A percentile compares a stretch with the other conserved stretches of the same genome.
These are phyloP conservation scores for Actinomortierella wolfii DNA, from an alignment of 371 early-diverging fungal genomes.

Conservation along the genomic window DNA sequence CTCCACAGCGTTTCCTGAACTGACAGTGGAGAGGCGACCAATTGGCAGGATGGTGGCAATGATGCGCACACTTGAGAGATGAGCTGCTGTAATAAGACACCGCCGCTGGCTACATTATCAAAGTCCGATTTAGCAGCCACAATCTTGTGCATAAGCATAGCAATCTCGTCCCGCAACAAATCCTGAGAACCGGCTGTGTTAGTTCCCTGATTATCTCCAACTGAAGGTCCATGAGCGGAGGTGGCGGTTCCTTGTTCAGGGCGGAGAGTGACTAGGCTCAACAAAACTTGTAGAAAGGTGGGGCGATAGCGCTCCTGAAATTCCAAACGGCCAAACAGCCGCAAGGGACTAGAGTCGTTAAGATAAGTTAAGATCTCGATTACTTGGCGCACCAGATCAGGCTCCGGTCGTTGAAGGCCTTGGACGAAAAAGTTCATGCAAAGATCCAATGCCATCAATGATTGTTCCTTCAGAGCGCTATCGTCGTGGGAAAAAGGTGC, in stretches of 20 bases:
- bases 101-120: no score
- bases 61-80: no score
- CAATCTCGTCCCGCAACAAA: slow-evolving; percentile 35
- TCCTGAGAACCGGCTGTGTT: slow-evolving; percentile 23
- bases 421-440: slow-evolving; percentile 36
- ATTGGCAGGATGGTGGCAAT: no score
- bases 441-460: slow-evolving; percentile 15
- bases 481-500: no score
- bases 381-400: slow-evolving; percentile 29
- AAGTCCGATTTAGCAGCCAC: neutral
- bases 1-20: no score
- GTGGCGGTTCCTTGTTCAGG: no score
- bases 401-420: slow-evolving; percentile 30
- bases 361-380: slow-evolving; percentile 19
- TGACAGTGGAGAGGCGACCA: no score
- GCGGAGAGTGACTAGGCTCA: slow-evolving; percentile 11
- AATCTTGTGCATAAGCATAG: slow-evolving; percentile 23
- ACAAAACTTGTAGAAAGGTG: slow-evolving; percentile 30
- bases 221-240: neutral
- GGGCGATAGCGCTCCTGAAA: slow-evolving; percentile 21
- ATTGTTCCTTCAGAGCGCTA: no score
- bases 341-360: slow-evolving; percentile 24
- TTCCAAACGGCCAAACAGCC: slow-evolving; percentile 31
- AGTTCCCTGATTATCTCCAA: no score
- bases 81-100: no score